Evolutionary conservation across 208 protist genomes (phyloP), one percentile per base, ranked within the genome.

Genomic region (Phytomonas serpens): DNA sequence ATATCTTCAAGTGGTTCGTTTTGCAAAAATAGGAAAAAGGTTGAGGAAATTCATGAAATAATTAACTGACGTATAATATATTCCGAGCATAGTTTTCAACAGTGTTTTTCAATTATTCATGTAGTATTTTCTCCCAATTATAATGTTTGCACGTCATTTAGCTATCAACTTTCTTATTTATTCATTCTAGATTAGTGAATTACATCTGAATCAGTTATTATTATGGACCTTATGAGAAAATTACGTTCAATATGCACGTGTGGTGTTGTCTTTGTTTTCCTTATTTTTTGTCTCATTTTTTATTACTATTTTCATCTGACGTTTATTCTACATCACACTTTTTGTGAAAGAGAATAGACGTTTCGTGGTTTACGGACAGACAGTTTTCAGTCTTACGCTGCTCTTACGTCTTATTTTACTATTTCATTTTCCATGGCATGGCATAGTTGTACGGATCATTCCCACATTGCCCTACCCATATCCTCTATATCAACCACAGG

Each of bases 221-320:
- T 51, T 37, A 62, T 4, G 23, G 23, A 67, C 4, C 40, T 5
- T 4, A 9, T 9, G 34, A 67, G 6, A 67, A 23, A 23, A 67
- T 67, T 23, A 27, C 23, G 4, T 67, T 67, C 6, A 52, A 23
- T 67, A 62, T 67, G 63, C 19, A 27, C 27, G 37, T 27, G 37
- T 51, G 40, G 19, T 5, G 6, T 47, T 5, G 62, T 19, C 9
- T 19, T 65, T 38, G 13, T 6, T 62, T 23, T 6, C 1, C 34
- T 67, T 67, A 16, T 37, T 67, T 37, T 67, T 67, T 67, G 1
- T 27, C 5, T 47, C 16, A n/a, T 67, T 27, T 67, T 6, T 5
- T 37, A 38, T 62, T 62, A 67, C 38, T 67, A 62, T 67, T 23
- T 67, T 47, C 23, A 67, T 67, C 11, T 67, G 34, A 67, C 6